phyloP scores from a whole-genome alignment of 2,329 filamentous ascomycete species.

The Metarhizium robertsii region DNA sequence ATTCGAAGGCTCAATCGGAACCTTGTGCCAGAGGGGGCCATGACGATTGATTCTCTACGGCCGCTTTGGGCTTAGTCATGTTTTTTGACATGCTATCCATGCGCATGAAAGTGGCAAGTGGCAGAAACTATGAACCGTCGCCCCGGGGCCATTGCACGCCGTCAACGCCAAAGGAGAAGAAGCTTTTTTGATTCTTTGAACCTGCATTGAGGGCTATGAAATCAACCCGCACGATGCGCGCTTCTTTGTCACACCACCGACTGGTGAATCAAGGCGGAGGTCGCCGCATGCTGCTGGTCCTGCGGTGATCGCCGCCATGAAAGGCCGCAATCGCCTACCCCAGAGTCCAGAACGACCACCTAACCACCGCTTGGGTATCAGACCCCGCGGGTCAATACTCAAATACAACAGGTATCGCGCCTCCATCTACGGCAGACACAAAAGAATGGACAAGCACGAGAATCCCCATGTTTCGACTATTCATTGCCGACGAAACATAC shows the following conservation, averaged over 20 bases:
- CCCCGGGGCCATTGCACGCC: no score
- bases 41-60: neutral
- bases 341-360: no score
- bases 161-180: neutral
- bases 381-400: no score
- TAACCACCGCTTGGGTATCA: no score
- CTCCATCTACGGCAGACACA: no score
- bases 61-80: conserved; percentile 4
- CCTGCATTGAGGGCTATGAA: neutral
- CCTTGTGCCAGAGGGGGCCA: neutral
- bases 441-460: no score
- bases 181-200: neutral
- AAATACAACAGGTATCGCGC: no score
- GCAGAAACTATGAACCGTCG: neutral
- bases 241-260: neutral
- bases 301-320: conserved; percentile 3
- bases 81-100: neutral
- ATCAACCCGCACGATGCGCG: neutral
- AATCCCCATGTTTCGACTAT: no score
- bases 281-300: neutral
- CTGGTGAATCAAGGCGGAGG: neutral
- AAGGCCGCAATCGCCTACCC: neutral
- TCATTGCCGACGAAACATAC: no score
- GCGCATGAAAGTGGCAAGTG: neutral
- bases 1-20: neutral